Evolutionary conservation across 164 flowering plant species (phyloP).

Genomic region (Vitis riparia): DNA sequence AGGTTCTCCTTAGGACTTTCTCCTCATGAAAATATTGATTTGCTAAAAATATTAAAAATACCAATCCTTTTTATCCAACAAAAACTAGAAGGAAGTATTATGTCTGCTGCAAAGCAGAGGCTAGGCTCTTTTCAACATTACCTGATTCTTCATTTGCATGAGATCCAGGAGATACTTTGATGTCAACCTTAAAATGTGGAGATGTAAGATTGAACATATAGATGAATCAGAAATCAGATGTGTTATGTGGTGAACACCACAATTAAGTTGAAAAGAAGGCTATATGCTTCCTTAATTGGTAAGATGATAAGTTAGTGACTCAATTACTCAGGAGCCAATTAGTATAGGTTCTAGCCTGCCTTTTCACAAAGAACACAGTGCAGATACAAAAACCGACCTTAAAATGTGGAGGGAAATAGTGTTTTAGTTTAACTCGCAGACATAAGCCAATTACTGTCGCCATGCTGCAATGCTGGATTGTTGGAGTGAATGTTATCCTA

Average conservation of each 20-base stretch:
- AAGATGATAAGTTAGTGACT: not conserved
- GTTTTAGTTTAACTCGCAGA: constrained; percentile 64
- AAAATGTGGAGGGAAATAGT: constrained; percentile 67
- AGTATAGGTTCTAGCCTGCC: no score
- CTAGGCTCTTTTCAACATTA: constrained; percentile 9
- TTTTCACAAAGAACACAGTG: no score
- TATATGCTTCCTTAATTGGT: not conserved
- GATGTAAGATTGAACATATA: not conserved
- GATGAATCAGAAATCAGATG: not conserved
- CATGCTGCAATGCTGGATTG: constrained; percentile 81
- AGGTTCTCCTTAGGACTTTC: not conserved
- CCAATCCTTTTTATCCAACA: not conserved
- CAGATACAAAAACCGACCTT: constrained; percentile 44
- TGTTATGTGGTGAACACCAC: not conserved
- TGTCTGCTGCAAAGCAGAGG: not conserved
- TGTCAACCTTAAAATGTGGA: constrained; percentile 71
- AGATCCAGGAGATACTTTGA: constrained; percentile 80
- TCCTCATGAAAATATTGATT: not conserved
- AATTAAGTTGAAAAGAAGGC: not conserved
- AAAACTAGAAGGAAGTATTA: not conserved
- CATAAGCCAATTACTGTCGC: constrained; percentile 82
- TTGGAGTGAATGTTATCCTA: constrained; percentile 81
- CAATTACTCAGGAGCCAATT: not conserved
- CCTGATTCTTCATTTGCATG: constrained; percentile 85
- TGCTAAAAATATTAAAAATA: not conserved